A percentile compares a stretch with the other conserved stretches of the same genome.
phyloP scores from a whole-genome alignment of 768 basidiomycete species.

The Amyloporia xantha region DNA sequence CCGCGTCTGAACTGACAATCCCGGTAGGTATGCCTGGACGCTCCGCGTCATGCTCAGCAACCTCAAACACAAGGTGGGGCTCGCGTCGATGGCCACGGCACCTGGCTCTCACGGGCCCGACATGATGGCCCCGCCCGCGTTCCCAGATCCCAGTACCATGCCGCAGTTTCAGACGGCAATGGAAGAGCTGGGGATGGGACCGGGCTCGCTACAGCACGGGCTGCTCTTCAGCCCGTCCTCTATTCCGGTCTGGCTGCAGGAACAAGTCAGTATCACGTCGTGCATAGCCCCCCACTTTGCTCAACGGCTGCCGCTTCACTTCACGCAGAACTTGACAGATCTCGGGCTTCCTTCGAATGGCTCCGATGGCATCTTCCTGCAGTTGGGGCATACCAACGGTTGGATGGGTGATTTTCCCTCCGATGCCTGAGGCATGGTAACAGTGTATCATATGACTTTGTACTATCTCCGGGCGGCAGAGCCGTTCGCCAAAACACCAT shows the following conservation, averaged over 20 bases:
- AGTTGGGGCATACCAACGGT: conserved; percentile 60
- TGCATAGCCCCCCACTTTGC: neutral
- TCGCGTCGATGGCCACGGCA: conserved; percentile 27
- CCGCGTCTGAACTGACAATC: neutral
- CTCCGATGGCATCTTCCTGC: conserved; percentile 84
- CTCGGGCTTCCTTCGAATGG: conserved; percentile 90
- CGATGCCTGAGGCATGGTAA: conserved; percentile 85
- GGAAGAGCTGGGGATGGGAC: conserved; percentile 77
- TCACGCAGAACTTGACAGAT: conserved; percentile 70
- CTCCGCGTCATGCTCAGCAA: conserved; percentile 92
- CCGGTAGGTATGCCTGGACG: conserved; percentile 73
- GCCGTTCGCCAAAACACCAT: neutral
- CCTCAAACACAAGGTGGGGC: conserved; percentile 80
- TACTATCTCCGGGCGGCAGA: neutral
- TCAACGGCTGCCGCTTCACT: neutral
- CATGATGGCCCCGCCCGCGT: conserved; percentile 49
- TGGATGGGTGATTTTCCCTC: conserved; percentile 72
- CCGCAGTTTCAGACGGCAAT: conserved; percentile 59
- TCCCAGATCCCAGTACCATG: conserved; percentile 42
- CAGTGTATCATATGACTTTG: neutral
- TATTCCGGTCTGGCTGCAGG: conserved; percentile 89
- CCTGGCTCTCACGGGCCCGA: conserved; percentile 23
- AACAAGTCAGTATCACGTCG: conserved; percentile 52
- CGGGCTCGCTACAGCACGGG: conserved; percentile 34
- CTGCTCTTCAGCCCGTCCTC: conserved; percentile 70